A percentile compares a stretch with the other conserved stretches of the same genome.
Conservation (phyloP, 805 yeast genomes). For the Teunomyces tritomae region DNA sequence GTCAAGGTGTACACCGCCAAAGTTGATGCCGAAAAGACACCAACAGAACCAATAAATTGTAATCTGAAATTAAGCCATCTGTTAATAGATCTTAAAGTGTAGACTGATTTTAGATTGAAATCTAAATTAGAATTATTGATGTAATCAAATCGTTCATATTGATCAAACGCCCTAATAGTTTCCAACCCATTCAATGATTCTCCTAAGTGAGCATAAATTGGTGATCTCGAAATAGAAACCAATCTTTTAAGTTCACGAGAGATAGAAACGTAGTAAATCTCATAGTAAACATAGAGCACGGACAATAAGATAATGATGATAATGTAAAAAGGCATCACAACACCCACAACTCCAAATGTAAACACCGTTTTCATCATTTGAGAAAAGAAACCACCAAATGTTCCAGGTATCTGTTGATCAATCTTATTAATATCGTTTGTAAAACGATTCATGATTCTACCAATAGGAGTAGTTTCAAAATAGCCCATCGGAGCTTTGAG, state of each 20-base stretch:
- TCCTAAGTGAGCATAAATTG: conserved; percentile 27
- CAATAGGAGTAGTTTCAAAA: conserved; percentile 30
- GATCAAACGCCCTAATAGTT: conserved; percentile 25
- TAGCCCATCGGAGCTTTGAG: conserved; percentile 29
- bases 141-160: conserved; percentile 20
- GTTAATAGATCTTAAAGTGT: conserved; percentile 19
- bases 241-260: conserved; percentile 27
- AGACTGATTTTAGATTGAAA: conserved; percentile 16
- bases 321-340: conserved; percentile 24
- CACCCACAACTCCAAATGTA: conserved; percentile 21
- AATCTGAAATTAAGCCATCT: conserved; percentile 28
- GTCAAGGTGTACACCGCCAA: conserved; percentile 42
- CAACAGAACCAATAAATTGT: conserved; percentile 21
- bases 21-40: conserved; percentile 28
- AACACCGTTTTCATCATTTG: conserved; percentile 16
- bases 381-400: conserved; percentile 16
- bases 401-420: conserved; percentile 22
- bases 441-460: conserved; percentile 28
- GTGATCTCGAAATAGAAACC: conserved; percentile 23
- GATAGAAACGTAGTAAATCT: conserved; percentile 23
- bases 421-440: conserved; percentile 24
- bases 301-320: conserved; percentile 17
- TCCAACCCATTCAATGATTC: conserved; percentile 29
- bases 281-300: conserved; percentile 21
- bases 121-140: conserved; percentile 22